Evolutionary conservation across 1,284 basidiomycete species (phyloP), one percentile per base, ranked within the genome.

Genomic region (Meira miltonrushii): DNA sequence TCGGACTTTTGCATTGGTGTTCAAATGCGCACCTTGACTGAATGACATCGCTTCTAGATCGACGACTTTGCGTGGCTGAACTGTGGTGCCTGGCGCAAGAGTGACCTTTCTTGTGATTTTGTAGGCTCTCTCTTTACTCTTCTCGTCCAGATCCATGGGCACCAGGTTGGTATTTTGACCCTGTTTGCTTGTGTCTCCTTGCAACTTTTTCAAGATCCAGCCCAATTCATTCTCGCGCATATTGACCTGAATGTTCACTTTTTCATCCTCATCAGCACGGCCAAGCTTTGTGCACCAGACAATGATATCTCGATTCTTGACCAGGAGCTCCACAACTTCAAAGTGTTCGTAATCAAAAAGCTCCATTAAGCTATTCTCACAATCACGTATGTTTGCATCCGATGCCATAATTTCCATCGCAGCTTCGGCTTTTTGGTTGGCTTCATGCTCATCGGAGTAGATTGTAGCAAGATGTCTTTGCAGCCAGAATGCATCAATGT

Each of bases 231-330:
- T 93, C 81, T 98, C 95, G 50, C 95, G 85, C 94, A 99, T 99
- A 0, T 90, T 91, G 1, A 98, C 95, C 80, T 98, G 92, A 39
- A 97, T 84, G 72, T 98, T 92, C 58, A 94, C 86, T 57, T 88
- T 85, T 78, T 93, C 92, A 58, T 97, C 88, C 0, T 89, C 90
- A 69, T 89, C 88, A 55, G 88, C 88, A 46, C 93, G 85, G 75
- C 92, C 90, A 50, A 97, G 84, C 79, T 93, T 93, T 44, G 95
- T 98, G 77, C 93, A 97, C 95, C 95, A 99, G 0, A 97, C 91
- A 54, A 98, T 84, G 58, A 92, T 88, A 57, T 98, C 95, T 55
- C 93, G 86, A 81, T 98, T 97, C 80, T 93, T 93, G 74, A 94
- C 86, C 75, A 98, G 88, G 57, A 87, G 87, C 25, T 89, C 88